These are phyloP conservation scores for Cryptococcus deneoformans DNA, from an alignment of 1,284 basidiomycete species.

Conservation along the genomic window DNA sequence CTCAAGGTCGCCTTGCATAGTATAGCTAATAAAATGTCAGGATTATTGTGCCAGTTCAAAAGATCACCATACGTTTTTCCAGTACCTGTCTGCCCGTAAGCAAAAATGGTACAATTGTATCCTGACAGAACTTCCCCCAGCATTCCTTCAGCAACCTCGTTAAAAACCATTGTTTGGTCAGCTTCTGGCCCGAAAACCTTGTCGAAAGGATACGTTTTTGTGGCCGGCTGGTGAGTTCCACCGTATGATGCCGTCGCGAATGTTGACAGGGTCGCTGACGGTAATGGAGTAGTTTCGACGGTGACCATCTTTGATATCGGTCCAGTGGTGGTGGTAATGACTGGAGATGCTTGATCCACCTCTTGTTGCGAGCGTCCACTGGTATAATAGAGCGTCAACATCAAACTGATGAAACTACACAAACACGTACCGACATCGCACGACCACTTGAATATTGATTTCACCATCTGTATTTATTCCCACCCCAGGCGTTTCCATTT, in stretches of 20 bases:
- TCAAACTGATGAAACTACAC: neutral
- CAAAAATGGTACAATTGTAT: conserved; percentile 98
- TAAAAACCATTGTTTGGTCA: conserved; percentile 91
- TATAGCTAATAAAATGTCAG: conserved; percentile 59
- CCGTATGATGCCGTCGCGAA: conserved; percentile 55
- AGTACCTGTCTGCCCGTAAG: conserved; percentile 98
- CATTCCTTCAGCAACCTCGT: conserved; percentile 90
- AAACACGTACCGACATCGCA: conserved; percentile 68
- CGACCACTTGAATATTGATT: conserved; percentile 83
- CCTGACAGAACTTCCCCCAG: conserved; percentile 89
- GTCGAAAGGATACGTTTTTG: conserved; percentile 86
- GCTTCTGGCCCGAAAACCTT: conserved; percentile 95
- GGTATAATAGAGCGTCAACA: conserved; percentile 31
- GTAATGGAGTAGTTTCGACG: conserved; percentile 61
- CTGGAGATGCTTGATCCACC: conserved; percentile 72
- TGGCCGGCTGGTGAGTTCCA: conserved; percentile 42
- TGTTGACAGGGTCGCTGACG: conserved; percentile 48
- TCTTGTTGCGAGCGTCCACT: conserved; percentile 67
- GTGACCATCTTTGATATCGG: conserved; percentile 70
- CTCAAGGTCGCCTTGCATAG: conserved; percentile 88
- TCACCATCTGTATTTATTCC: conserved; percentile 26
- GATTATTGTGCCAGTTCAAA: neutral
- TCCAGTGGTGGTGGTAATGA: conserved; percentile 72
- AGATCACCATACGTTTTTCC: conserved; percentile 72
- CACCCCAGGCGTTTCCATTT: conserved; percentile 8